phyloP scores from a whole-genome alignment of 345 rosid genomes.

The Eucalyptus caleyi region DNA sequence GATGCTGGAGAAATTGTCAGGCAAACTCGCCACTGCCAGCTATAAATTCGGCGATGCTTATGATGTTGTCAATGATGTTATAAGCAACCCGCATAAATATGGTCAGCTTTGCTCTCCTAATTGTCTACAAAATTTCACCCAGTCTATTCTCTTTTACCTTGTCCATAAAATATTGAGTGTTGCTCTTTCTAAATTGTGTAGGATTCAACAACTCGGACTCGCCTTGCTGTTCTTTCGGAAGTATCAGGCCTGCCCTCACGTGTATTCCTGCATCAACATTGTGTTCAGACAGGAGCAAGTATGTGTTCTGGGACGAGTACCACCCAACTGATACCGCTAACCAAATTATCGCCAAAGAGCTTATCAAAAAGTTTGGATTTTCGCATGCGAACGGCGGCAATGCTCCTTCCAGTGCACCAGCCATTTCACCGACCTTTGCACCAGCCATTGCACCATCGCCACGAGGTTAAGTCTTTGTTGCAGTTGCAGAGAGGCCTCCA shows the following conservation, averaged over 20 bases:
- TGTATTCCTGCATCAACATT: constrained; percentile 76
- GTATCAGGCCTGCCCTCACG: constrained; percentile 76
- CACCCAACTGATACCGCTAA: constrained; percentile 85
- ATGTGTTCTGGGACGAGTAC: constrained; percentile 96
- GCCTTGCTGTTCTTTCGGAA: constrained; percentile 88
- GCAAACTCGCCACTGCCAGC: constrained; percentile 34
- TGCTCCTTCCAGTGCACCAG: constrained; percentile 36
- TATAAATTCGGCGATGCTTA: constrained; percentile 82
- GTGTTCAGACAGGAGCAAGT: constrained; percentile 80
- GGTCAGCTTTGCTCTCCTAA: constrained; percentile 16
- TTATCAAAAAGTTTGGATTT: constrained; percentile 66
- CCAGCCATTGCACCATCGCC: constrained; percentile 17
- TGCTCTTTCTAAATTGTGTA: not conserved
- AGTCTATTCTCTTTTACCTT: not conserved
- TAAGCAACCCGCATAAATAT: constrained; percentile 52
- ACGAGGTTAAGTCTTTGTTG: not conserved
- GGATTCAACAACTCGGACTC: constrained; percentile 74
- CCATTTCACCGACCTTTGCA: not conserved
- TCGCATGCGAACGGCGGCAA: constrained; percentile 1
- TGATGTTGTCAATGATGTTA: constrained; percentile 64
- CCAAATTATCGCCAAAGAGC: constrained; percentile 69
- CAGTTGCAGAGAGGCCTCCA: not conserved
- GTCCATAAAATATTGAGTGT: not conserved
- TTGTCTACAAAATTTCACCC: not conserved
- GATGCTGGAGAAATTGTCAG: constrained; percentile 24